These are phyloP conservation scores for Lippia alba DNA, from an alignment of 305 asterid species.

Conservation along the genomic window DNA sequence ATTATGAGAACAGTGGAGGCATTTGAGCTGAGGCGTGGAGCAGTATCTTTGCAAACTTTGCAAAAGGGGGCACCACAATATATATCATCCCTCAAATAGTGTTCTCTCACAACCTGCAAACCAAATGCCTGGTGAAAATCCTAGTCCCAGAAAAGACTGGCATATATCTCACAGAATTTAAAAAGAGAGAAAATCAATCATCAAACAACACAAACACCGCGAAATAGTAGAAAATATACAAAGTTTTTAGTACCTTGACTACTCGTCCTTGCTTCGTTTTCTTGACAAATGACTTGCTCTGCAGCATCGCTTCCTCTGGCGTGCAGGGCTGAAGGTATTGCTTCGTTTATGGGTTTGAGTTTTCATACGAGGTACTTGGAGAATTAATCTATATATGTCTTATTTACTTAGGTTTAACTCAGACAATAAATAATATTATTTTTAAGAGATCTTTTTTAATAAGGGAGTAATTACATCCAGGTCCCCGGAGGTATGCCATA, in stretches of 20 bases:
- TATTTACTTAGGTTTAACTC: too few relatives aligned
- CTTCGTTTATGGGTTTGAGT: too few relatives aligned
- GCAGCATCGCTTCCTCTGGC: slow-evolving; percentile 54
- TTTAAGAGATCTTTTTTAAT: too few relatives aligned
- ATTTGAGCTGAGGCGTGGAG: slow-evolving; percentile 60
- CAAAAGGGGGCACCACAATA: slow-evolving; percentile 89
- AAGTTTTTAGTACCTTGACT: slow-evolving; percentile 56
- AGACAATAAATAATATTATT: too few relatives aligned
- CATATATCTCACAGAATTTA: background rate
- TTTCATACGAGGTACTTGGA: too few relatives aligned
- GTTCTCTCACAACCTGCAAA: slow-evolving; percentile 86
- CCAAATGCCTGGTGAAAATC: slow-evolving; percentile 27
- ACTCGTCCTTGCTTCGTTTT: slow-evolving; percentile 88
- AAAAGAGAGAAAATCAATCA: background rate
- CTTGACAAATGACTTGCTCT: slow-evolving; percentile 74
- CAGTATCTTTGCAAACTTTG: slow-evolving; percentile 61
- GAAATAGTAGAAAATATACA: background rate
- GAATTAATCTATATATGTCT: too few relatives aligned
- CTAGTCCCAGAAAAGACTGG: slow-evolving; percentile 19
- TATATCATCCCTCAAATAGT: slow-evolving; percentile 90
- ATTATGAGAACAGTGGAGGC: slow-evolving; percentile 63
- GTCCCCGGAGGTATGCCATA: too few relatives aligned
- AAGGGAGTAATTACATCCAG: too few relatives aligned
- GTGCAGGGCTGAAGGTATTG: too few relatives aligned
- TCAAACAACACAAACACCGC: background rate